Conservation (phyloP, 2,329 filamentous ascomycete species). For the Stylonectria norvegica region DNA sequence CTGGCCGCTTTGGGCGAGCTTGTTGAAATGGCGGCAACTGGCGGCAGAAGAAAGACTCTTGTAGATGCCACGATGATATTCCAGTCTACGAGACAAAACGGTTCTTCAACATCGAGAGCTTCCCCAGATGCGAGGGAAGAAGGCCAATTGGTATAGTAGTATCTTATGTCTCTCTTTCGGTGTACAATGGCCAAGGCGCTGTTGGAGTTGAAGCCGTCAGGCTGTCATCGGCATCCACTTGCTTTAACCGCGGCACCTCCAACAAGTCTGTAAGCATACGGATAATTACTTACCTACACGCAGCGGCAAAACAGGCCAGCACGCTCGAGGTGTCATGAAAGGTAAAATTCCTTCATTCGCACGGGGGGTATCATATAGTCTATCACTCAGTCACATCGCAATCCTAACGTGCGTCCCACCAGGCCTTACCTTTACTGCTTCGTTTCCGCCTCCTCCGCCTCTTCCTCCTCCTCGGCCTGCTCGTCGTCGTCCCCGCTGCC, state of each 20-base stretch:
- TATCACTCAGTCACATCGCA: not conserved
- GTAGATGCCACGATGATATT: no score
- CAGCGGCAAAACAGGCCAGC: no score
- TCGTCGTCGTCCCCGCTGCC: constrained; percentile 33
- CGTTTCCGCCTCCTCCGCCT: constrained; percentile 7
- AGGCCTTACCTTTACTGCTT: constrained; percentile 7
- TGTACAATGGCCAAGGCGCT: no score
- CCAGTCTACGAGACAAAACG: no score
- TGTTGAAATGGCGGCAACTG: constrained; percentile 8
- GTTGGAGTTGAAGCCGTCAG: no score
- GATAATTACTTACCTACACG: no score
- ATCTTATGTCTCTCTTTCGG: no score
- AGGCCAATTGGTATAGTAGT: no score
- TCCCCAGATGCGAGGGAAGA: constrained; percentile 1
- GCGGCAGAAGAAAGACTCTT: not conserved
- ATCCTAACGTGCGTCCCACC: constrained; percentile 2
- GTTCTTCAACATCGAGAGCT: no score
- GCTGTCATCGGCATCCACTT: no score
- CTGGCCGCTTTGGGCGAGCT: constrained; percentile 23
- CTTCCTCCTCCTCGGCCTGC: constrained; percentile 16
- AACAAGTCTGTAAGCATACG: constrained; percentile 1
- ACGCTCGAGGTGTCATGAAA: no score
- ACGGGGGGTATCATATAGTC: not conserved
- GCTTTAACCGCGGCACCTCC: constrained; percentile 11
- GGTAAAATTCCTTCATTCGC: no score